These are phyloP conservation scores for Metarhizium brunneum DNA, from an alignment of 2,329 filamentous ascomycete genomes.

Conservation along the genomic window DNA sequence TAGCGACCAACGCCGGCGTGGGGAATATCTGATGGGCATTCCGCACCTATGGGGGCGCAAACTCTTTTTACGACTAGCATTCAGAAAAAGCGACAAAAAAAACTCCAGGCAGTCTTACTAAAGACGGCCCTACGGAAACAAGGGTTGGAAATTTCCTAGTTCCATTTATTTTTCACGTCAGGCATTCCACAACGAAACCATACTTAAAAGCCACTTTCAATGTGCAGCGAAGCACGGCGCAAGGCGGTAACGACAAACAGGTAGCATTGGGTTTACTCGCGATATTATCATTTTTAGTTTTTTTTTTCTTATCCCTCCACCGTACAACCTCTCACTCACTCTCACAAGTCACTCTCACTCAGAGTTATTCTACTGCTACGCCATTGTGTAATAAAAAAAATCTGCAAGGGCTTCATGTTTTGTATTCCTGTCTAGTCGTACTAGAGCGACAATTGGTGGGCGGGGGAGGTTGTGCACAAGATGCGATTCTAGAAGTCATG, in stretches of 20 bases:
- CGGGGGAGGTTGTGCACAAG: neutral
- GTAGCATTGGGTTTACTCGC: constrained; percentile 23
- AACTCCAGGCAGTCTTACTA: neutral
- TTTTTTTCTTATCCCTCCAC: constrained; percentile 14
- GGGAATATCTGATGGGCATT: neutral
- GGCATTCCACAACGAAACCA: constrained; percentile 25
- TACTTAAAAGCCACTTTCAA: constrained; percentile 22
- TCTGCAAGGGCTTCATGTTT: neutral
- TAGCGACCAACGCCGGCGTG: neutral
- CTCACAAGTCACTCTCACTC: neutral
- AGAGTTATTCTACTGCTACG: neutral
- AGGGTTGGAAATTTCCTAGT: constrained; percentile 6
- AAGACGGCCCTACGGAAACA: neutral
- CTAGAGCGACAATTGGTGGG: neutral
- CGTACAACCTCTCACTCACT: constrained; percentile 10
- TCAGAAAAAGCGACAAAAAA: neutral
- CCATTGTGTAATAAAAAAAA: constrained; percentile 2
- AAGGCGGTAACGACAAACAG: constrained; percentile 23
- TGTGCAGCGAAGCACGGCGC: constrained; percentile 30
- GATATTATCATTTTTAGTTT: constrained; percentile 19
- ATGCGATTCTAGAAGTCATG: constrained; percentile 2
- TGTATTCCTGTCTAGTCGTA: neutral
- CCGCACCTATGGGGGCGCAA: neutral
- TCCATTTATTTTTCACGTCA: constrained; percentile 17
- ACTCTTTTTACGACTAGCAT: constrained; percentile 7